Percentiles rank a stretch among this genome's conserved stretches.
Conservation (phyloP, 495 filamentous ascomycete species). For the Aspergillus bridgeri region DNA sequence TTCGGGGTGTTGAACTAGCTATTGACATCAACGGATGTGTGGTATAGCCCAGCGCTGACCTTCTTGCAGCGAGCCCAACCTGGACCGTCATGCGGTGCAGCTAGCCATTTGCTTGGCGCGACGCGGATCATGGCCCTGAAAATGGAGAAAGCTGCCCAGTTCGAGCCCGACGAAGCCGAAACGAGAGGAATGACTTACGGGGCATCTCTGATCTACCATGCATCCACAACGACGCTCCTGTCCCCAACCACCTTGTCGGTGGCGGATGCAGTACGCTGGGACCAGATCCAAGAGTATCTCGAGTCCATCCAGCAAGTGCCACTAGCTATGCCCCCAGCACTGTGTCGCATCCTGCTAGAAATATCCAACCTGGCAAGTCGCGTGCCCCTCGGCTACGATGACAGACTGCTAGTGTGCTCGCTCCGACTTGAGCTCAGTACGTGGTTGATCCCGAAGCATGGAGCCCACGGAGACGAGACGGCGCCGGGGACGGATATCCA, state of each 20-base stretch:
- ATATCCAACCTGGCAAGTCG: background rate
- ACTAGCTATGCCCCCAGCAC: slow-evolving; percentile 3
- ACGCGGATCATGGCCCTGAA: slow-evolving; percentile 5
- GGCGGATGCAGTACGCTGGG: background rate
- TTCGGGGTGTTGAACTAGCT: background rate
- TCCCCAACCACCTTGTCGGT: background rate
- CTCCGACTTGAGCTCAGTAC: background rate
- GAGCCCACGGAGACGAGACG: background rate
- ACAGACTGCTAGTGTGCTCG: background rate
- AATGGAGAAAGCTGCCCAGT: background rate
- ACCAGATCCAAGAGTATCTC: slow-evolving; percentile 4
- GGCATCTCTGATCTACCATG: slow-evolving; percentile 5
- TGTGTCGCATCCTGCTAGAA: slow-evolving; percentile 3
- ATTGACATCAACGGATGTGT: background rate
- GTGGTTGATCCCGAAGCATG: background rate
- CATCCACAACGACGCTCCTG: background rate
- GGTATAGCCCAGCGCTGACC: background rate
- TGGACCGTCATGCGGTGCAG: background rate
- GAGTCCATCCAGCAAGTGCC: background rate
- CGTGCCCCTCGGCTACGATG: background rate
- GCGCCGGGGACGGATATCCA: background rate
- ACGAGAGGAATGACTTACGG: background rate
- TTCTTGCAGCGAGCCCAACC: background rate
- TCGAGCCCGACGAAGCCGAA: background rate
- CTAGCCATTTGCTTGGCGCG: slow-evolving; percentile 1